phyloP scores from a whole-genome alignment of 495 filamentous ascomycete genomes.

The Neurospora sp. region DNA sequence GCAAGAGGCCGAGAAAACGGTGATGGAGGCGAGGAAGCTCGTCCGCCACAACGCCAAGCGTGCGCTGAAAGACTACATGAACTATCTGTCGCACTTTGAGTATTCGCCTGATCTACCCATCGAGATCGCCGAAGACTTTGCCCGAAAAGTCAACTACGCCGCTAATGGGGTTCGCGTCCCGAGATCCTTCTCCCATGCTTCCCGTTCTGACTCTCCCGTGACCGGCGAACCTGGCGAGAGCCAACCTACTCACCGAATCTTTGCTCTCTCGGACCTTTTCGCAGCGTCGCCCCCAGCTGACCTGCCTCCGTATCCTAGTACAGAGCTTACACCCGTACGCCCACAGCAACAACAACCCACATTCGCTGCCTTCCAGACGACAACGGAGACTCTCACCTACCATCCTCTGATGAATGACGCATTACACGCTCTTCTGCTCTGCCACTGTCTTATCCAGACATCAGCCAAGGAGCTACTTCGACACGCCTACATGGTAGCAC shows the following conservation, averaged over 20 bases:
- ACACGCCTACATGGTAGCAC: slow-evolving; percentile 68
- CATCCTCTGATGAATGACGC: slow-evolving; percentile 69
- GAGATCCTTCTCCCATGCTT: slow-evolving; percentile 7
- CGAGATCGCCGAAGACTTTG: slow-evolving; percentile 55
- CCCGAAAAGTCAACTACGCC: slow-evolving; percentile 49
- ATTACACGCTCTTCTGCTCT: slow-evolving; percentile 61
- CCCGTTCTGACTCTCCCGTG: slow-evolving; percentile 2
- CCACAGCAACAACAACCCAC: slow-evolving; percentile 12
- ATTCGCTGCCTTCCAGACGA: slow-evolving; percentile 19
- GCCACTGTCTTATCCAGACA: slow-evolving; percentile 64
- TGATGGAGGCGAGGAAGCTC: slow-evolving; percentile 50
- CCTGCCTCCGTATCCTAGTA: slow-evolving; percentile 47
- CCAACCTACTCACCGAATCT: slow-evolving; percentile 18
- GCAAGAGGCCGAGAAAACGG: slow-evolving; percentile 32
- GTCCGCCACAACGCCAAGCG: slow-evolving; percentile 64
- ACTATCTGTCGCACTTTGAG: slow-evolving; percentile 60
- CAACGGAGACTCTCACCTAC: slow-evolving; percentile 61
- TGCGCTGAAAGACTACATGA: slow-evolving; percentile 58
- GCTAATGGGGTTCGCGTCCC: slow-evolving; percentile 27
- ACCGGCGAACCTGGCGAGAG: background rate
- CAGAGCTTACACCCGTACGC: slow-evolving; percentile 18
- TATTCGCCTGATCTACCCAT: slow-evolving; percentile 61
- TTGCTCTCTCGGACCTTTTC: slow-evolving; percentile 47
- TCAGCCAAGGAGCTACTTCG: slow-evolving; percentile 61
- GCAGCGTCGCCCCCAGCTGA: slow-evolving; percentile 42